Base-by-base conservation (phyloP, 208 protist genomes). In the Novymonas esmeraldas region DNA sequence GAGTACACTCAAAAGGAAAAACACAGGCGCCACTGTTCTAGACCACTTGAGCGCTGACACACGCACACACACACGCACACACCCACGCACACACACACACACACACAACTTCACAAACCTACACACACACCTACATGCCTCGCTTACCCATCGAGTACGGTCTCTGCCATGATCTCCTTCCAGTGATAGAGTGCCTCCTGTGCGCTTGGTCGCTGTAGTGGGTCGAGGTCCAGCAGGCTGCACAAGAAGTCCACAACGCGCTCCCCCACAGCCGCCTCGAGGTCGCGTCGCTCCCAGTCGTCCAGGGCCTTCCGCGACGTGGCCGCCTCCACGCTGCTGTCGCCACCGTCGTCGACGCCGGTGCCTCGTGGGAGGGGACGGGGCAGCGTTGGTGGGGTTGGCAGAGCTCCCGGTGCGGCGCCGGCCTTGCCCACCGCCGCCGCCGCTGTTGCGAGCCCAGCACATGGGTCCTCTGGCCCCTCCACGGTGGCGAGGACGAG, bases 151-250 rank as follows among this genome's bases (percentile, higher is more conserved):
- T 66, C 52, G 7, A 68, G 46, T 11, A 61, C 70, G 34, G 48
- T 62, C 20, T 70, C 50, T 26, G 59, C 41, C 20, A 86, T 41
- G 24, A 95, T 81, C 11, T 80, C 64, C 36, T 77, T 66, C 87
- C 87, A 93, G 42, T 55, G 50, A n/a, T 81, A 58, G 14, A 92
- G 52, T 10, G 90, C 90, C 58, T 79, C 80, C 14, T 61, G 49
- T 10, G 85, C 83, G 48, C 77, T 92, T 6, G 87, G 90, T 6
- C 90, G 66, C 61, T 82, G 57, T 59, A 90, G 55, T 10, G 87
- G 85, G 42, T 93, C 80, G 11, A 93, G 55, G 51, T 76, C 38
- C 18, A 95, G 79, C 55, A 95, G 58, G 10, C 61, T 41, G 16
- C 68, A 71, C 56, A 87, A 61, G 62, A 90, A 93, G 24, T 78